phyloP scores from a whole-genome alignment of 2,329 filamentous ascomycete genomes.

The Ceratocystis smalleyi region DNA sequence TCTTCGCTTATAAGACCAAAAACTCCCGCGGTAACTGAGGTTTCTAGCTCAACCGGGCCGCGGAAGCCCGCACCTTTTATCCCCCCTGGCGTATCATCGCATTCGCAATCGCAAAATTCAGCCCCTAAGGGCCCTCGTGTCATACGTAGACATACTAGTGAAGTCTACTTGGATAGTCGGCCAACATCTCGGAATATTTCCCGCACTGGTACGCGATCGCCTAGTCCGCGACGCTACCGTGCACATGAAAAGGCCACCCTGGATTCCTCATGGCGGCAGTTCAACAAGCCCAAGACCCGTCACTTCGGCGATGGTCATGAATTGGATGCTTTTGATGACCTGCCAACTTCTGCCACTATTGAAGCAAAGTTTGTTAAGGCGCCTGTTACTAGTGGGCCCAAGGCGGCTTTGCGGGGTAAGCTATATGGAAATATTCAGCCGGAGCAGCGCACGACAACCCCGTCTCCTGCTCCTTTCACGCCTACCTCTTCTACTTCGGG shows the following conservation, averaged over 20 bases:
- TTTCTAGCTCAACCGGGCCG: not conserved
- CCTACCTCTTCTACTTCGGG: constrained; percentile 39
- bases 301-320: constrained; percentile 84
- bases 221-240: constrained; percentile 37
- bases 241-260: constrained; percentile 18
- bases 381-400: constrained; percentile 55
- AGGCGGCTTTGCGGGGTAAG: constrained; percentile 42
- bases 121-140: constrained; percentile 51
- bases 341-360: constrained; percentile 68
- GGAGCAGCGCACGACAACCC: constrained; percentile 35
- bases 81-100: constrained; percentile 53
- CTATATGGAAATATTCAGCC: constrained; percentile 39
- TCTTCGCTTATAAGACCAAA: constrained; percentile 40
- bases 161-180: constrained; percentile 45
- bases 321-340: constrained; percentile 82
- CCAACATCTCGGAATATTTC: constrained; percentile 43
- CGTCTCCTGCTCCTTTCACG: constrained; percentile 40
- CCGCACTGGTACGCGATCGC: constrained; percentile 42
- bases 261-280: constrained; percentile 18
- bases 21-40: constrained; percentile 50
- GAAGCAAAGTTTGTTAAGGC: constrained; percentile 75
- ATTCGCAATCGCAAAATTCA: constrained; percentile 63
- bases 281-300: constrained; percentile 19
- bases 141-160: constrained; percentile 71
- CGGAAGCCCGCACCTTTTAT: constrained; percentile 59